A percentile compares a stretch with the other conserved stretches of the same genome.
Conservation (phyloP, 2,329 filamentous ascomycete genomes). For the Raffaelea ambrosiae region DNA sequence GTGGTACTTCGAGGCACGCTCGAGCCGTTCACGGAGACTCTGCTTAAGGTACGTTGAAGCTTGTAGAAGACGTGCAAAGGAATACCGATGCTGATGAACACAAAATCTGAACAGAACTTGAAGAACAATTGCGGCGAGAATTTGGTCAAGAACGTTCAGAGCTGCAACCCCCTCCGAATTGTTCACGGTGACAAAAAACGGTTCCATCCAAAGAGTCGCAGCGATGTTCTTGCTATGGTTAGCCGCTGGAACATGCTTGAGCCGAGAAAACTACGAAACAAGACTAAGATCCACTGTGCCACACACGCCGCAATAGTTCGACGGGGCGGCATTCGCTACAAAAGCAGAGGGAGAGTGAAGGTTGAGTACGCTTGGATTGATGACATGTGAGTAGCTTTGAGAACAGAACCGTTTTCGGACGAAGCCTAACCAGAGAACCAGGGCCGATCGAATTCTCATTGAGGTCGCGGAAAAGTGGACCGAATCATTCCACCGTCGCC, state of each 20-base stretch:
- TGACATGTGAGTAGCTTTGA: neutral
- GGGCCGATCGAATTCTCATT: neutral
- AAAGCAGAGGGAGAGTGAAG: neutral
- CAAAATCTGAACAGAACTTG: neutral
- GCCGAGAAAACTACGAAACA: neutral
- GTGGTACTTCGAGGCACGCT: neutral
- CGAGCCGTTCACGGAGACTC: neutral
- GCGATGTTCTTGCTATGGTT: neutral
- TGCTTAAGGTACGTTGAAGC: neutral
- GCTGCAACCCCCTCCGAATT: slow-evolving; percentile 5
- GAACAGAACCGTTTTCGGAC: neutral
- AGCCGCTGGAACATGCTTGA: neutral
- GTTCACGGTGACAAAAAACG: neutral
- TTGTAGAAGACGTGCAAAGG: too few relatives aligned
- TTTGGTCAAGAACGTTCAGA: neutral
- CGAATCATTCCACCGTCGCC: neutral
- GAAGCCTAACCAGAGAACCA: neutral
- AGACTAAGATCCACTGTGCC: slow-evolving; percentile 1
- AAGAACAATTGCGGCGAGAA: neutral
- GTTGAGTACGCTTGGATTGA: slow-evolving; percentile 7
- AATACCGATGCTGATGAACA: neutral
- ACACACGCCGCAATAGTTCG: slow-evolving; percentile 8
- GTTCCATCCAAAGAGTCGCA: neutral
- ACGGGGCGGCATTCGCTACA: slow-evolving; percentile 1
- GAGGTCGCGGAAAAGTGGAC: slow-evolving; percentile 6